Evolutionary conservation across 768 basidiomycete species (phyloP).

Genomic region (Auricularia heimuer): DNA sequence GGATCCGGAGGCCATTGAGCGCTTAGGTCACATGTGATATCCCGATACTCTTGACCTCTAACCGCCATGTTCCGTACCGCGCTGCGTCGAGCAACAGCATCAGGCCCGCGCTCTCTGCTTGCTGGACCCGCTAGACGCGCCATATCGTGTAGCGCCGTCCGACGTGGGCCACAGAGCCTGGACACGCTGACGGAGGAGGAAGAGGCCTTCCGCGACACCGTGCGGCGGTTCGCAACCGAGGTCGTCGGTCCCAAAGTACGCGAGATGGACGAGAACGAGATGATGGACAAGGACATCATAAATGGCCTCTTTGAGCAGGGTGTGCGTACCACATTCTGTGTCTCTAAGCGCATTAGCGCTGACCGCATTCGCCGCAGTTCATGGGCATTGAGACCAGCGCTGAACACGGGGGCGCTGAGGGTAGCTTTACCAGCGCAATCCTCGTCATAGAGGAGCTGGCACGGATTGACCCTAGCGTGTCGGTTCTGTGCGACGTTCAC

Average conservation of each 20-base stretch:
- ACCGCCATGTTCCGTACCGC: not conserved
- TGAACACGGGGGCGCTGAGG: slow-evolving; percentile 79
- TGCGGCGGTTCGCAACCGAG: slow-evolving; percentile 80
- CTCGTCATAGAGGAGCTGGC: slow-evolving; percentile 97
- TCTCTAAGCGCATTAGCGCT: slow-evolving; percentile 1
- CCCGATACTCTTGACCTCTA: not conserved
- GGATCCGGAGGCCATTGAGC: too few relatives aligned
- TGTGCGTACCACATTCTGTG: slow-evolving; percentile 35
- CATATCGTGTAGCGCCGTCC: slow-evolving; percentile 1
- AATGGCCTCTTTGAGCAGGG: slow-evolving; percentile 91
- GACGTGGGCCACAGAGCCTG: slow-evolving; percentile 35
- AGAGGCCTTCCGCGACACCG: slow-evolving; percentile 82
- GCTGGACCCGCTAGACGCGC: not conserved
- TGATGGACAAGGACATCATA: slow-evolving; percentile 83
- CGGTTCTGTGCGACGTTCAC: slow-evolving; percentile 95
- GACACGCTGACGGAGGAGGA: slow-evolving; percentile 91
- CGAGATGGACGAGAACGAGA: slow-evolving; percentile 97
- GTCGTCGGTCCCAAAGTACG: slow-evolving; percentile 84
- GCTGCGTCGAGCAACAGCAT: not conserved
- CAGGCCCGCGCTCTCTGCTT: not conserved
- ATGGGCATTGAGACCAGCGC: slow-evolving; percentile 94
- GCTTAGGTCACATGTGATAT: not conserved
- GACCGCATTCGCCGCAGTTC: slow-evolving; percentile 39
- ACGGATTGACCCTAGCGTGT: slow-evolving; percentile 91
- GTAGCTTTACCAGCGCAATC: slow-evolving; percentile 89